Base-by-base conservation (phyloP, 306 rosid species). In the Oemleria cerasiformis region DNA sequence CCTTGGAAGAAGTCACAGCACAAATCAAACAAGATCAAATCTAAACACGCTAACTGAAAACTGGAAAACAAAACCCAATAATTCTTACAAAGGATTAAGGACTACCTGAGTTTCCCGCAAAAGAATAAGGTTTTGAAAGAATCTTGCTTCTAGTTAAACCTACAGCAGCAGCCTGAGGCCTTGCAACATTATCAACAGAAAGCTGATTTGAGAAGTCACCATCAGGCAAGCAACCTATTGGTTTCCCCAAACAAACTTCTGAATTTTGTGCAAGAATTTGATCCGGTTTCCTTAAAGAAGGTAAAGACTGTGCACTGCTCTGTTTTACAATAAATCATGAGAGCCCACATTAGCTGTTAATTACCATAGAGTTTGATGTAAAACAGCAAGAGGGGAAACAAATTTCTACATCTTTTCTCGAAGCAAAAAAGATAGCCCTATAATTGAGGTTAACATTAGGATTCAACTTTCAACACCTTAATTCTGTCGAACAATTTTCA, bases 101-200 rank as follows among this genome's bases (percentile, higher is more conserved):
- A 82, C 71, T 86, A 93, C 97, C 97, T 77, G 94, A 72, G 80
- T 71, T 87, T 74, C 83, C 78, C 20, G 84, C 82, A 79, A 90
- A 86, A 71, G 90, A 84, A 82, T 80, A 86, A 67, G 96, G 74
- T 70, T 83, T 86, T 20, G 89, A 79, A 75, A 81, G 81, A 71
- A 75, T 82, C 75, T 74, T 91, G 83, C 76, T 85, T 74, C 85
- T 81, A 20, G 88, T 63, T 79, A 90, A 86, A 81, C 90, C 86
- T 62, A 74, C 82, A 73, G 87, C 75, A 76, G 92, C 74, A 66
- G 80, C 83, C 77, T 87, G 84, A 69, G 90, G 85, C 85, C 82
- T 84, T 57, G 83, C 71, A 79, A 76, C 92, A 76, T 81, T 83
- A 83, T 88, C 92, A 65, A 75, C 84, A 71, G 82, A 65, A 82